Conservation (phyloP, 805 yeast species). For the Lachancea fermentati region DNA sequence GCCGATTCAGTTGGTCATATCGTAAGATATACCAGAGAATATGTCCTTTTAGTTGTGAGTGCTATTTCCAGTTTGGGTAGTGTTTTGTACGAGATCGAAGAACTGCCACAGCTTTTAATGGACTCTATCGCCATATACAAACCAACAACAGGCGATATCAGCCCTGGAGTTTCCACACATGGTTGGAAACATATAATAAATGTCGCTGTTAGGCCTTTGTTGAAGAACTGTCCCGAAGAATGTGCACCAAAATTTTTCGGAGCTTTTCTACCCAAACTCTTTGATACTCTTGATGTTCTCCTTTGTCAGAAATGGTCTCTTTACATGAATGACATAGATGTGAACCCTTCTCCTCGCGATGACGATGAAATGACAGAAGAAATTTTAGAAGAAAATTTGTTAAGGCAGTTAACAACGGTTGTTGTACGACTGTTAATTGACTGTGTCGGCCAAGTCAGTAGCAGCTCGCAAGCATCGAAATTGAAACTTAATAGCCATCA, state of each 20-base stretch:
- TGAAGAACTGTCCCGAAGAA: constrained; percentile 80
- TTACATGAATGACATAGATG: constrained; percentile 34
- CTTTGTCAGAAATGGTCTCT: constrained; percentile 68
- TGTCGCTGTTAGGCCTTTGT: constrained; percentile 76
- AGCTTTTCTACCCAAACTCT: constrained; percentile 71
- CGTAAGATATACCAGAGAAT: constrained; percentile 91
- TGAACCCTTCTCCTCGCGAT: constrained; percentile 51
- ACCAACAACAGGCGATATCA: constrained; percentile 46
- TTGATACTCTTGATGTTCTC: constrained; percentile 67
- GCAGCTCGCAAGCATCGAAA: constrained; percentile 32
- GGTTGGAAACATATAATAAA: constrained; percentile 97
- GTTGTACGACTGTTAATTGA: constrained; percentile 84
- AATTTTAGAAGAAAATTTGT: constrained; percentile 94
- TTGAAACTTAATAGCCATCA: constrained; percentile 48
- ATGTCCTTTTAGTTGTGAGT: constrained; percentile 84
- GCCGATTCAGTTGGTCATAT: constrained; percentile 98
- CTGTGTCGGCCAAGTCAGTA: constrained; percentile 72
- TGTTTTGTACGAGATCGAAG: constrained; percentile 80
- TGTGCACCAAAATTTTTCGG: constrained; percentile 64
- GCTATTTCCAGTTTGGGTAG: constrained; percentile 87
- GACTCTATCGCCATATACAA: constrained; percentile 65
- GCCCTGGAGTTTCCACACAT: constrained; percentile 82
- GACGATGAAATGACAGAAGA: constrained; percentile 91
- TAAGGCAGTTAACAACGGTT: constrained; percentile 89
- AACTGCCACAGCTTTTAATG: constrained; percentile 71